These are phyloP conservation scores for Melastoma candidum DNA, from an alignment of 441 rosid species.

Conservation along the genomic window DNA sequence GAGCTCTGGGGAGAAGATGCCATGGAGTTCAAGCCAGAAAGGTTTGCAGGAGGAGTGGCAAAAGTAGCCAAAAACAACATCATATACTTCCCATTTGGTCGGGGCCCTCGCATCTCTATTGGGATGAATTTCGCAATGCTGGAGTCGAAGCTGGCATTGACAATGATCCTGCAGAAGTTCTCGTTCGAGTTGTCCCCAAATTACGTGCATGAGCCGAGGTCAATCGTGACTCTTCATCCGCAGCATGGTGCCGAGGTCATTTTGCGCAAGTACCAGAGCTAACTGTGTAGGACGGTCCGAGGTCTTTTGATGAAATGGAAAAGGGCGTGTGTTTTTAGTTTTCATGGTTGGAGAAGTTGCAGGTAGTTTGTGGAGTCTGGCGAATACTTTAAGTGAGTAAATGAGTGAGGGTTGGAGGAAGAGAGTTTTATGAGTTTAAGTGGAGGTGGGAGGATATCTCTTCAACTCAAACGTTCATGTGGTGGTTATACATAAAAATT, in stretches of 20 bases:
- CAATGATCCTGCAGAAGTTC: slow-evolving; percentile 32
- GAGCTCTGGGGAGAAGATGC: slow-evolving; percentile 12
- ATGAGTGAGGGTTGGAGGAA: no score
- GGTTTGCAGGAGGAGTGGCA: slow-evolving; percentile 34
- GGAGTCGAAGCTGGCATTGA: slow-evolving; percentile 40
- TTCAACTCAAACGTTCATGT: no score
- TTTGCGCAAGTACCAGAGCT: slow-evolving; percentile 12
- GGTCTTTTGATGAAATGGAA: no score
- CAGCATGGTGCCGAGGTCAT: slow-evolving; percentile 26
- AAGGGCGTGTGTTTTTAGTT: no score
- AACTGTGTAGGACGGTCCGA: neutral
- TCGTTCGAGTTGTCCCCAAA: slow-evolving; percentile 40
- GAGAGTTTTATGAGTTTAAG: no score
- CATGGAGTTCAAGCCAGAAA: slow-evolving; percentile 34
- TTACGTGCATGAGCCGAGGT: slow-evolving; percentile 24
- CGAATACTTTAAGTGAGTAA: no score
- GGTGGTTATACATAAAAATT: no score
- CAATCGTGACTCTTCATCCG: slow-evolving; percentile 15
- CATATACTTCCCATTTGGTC: slow-evolving; percentile 32
- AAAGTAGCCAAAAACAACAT: slow-evolving; percentile 29
- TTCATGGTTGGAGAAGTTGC: no score
- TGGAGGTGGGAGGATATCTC: no score
- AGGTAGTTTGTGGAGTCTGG: no score
- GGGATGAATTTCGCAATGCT: slow-evolving; percentile 42
- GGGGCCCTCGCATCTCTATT: slow-evolving; percentile 44